Base-by-base conservation (phyloP, 768 basidiomycete genomes). In the Tulasnella sp. region DNA sequence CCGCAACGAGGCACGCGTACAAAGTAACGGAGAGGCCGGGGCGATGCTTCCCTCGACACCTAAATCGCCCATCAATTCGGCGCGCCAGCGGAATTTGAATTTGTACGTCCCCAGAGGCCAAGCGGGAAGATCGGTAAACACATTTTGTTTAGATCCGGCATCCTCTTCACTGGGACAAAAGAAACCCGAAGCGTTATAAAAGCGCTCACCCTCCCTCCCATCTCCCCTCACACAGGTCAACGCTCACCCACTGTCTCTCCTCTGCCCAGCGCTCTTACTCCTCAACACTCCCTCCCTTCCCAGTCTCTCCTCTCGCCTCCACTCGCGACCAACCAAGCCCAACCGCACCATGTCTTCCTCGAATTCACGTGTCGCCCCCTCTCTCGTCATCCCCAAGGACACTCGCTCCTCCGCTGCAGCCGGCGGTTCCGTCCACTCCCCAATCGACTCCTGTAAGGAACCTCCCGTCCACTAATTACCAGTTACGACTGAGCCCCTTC, bases 401-500 rank as follows among this genome's bases (percentile, higher is more conserved):
- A 35, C 55, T 23, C 39, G n/a, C 46, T 57, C 75, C 48, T 55
- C 57, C 35, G 35, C 35, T 35, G 35, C 35, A 20, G 44, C 61
- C 20, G 69, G 20, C 75, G 35, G 35, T 20, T 48, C 76, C n/a
- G 39, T 15, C 15, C 15, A 11, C 67, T 77, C 76, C 26, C 61
- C 67, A 61, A 69, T 70, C 70, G 76, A 77, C 76, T 77, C 76
- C 51, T 77, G 76, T 77, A n/a, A 77, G 76, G 15, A 44, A 26
- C 69, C 20, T 29, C 18, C 32, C 42, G 48, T 23, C 23, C 40
- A 20, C 73, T 32, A 10, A 23, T 11, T 74, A n/a, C 44, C 61
- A 39, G 15, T 72, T 29, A 26, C 32, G 61, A 72, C 76, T 77
- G 69, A 61, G n/a, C n/a, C n/a, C 29, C 23, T 48, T 51, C 39